phyloP scores from a whole-genome alignment of 768 basidiomycete genomes.

The Rhizopogon sp. region DNA sequence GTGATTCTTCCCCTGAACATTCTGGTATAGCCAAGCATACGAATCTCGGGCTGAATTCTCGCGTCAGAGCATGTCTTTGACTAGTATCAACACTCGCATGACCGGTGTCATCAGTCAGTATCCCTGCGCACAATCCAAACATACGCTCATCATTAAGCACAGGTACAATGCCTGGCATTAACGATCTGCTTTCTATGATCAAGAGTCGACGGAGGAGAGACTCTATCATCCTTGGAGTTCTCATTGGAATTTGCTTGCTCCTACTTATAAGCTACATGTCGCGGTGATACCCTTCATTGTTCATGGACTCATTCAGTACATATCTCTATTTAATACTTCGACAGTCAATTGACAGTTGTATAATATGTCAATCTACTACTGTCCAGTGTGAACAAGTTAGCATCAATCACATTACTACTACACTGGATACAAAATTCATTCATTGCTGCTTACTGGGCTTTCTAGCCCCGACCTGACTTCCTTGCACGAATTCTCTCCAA shows the following conservation, averaged over 20 bases:
- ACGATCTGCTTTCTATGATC: conserved; percentile 88
- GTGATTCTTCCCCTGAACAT: not conserved
- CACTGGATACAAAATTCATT: not conserved
- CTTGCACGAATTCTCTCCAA: conserved; percentile 57
- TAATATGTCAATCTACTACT: not conserved
- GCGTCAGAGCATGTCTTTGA: conserved; percentile 70
- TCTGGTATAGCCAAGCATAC: conserved; percentile 77
- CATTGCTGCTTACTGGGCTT: conserved; percentile 8
- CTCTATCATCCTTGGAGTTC: conserved; percentile 78
- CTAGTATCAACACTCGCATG: conserved; percentile 83
- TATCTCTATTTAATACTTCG: not conserved
- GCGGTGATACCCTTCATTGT: conserved; percentile 15
- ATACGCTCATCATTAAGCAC: conserved; percentile 5
- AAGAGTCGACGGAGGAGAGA: conserved; percentile 86
- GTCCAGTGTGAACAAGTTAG: not conserved
- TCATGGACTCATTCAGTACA: not conserved
- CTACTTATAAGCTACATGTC: conserved; percentile 47
- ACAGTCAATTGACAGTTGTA: not conserved
- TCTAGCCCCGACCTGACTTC: conserved; percentile 31
- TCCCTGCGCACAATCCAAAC: not conserved
- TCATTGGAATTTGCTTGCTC: conserved; percentile 85
- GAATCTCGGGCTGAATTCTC: conserved; percentile 93
- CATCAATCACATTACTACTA: not conserved
- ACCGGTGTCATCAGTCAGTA: conserved; percentile 70
- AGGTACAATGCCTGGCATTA: conserved; percentile 94